These are phyloP conservation scores for Dendrobium chrysotoxum DNA, from an alignment of 106 monocot genomes.

Conservation along the genomic window DNA sequence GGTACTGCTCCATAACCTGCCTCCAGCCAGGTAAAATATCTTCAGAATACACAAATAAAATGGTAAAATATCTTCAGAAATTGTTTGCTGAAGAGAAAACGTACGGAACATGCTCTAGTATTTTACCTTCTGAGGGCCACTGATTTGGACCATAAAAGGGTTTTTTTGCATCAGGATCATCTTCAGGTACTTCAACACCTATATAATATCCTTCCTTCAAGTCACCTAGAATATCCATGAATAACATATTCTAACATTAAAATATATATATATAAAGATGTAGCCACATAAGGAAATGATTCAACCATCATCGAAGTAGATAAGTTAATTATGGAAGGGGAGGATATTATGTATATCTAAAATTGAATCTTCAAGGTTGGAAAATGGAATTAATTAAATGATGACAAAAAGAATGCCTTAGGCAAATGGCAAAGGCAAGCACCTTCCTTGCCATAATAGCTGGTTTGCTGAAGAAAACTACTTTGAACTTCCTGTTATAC, in stretches of 20 bases:
- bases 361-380: not conserved
- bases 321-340: not conserved
- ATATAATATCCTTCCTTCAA: slow-evolving; percentile 90
- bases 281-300: not conserved
- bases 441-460: not conserved
- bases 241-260: not conserved
- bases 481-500: not conserved
- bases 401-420: not conserved
- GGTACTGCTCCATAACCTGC: slow-evolving; percentile 81
- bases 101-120: not conserved
- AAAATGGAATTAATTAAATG: not conserved
- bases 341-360: not conserved
- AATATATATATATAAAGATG: not conserved
- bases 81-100: not conserved
- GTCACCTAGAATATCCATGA: slow-evolving; percentile 44
- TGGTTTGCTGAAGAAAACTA: not conserved
- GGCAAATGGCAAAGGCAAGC: not conserved
- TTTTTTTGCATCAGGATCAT: slow-evolving; percentile 54
- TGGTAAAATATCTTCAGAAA: slow-evolving; percentile 57
- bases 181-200: slow-evolving; percentile 67
- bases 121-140: slow-evolving; percentile 73
- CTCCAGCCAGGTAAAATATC: slow-evolving; percentile 86
- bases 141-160: slow-evolving; percentile 91
- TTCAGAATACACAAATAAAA: slow-evolving; percentile 18
- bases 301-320: not conserved